Percentiles rank a stretch among this genome's conserved stretches.
Conservation (phyloP, 306 rosid species). For the Dicorynia guianensis region DNA sequence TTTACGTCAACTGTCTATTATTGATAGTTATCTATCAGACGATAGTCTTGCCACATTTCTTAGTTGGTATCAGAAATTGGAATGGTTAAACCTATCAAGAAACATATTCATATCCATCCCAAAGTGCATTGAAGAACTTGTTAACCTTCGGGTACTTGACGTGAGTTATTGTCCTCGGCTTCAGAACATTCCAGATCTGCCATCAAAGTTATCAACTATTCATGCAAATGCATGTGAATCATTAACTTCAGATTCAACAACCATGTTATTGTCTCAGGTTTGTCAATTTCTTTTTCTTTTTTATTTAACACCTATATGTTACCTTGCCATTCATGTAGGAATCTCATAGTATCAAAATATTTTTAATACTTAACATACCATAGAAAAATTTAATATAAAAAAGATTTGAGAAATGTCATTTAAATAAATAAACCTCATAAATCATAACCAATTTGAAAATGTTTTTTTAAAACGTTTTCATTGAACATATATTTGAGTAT, state of each 20-base stretch:
- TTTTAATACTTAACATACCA: no score
- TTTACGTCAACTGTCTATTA: not conserved
- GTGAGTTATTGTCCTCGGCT: not conserved
- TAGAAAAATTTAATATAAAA: no score
- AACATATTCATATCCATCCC: conserved; percentile 30
- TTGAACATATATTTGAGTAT: no score
- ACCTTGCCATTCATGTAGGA: not conserved
- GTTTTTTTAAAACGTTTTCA: no score
- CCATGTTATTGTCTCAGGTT: conserved; percentile 34
- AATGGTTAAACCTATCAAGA: not conserved
- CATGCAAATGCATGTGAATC: not conserved
- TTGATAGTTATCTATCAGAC: not conserved
- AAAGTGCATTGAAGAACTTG: conserved; percentile 25
- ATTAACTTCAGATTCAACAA: not conserved
- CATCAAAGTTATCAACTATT: not conserved
- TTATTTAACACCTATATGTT: not conserved
- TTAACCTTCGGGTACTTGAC: conserved; percentile 1
- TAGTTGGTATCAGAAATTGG: not conserved
- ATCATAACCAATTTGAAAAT: no score
- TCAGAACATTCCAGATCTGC: conserved; percentile 28
- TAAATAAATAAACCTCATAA: no score
- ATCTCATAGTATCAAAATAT: not conserved
- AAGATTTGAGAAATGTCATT: no score
- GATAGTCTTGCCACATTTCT: conserved; percentile 12
- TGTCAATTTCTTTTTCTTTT: not conserved